Base-by-base conservation (phyloP, 1,284 basidiomycete species). In the Abortiporus biennis region DNA sequence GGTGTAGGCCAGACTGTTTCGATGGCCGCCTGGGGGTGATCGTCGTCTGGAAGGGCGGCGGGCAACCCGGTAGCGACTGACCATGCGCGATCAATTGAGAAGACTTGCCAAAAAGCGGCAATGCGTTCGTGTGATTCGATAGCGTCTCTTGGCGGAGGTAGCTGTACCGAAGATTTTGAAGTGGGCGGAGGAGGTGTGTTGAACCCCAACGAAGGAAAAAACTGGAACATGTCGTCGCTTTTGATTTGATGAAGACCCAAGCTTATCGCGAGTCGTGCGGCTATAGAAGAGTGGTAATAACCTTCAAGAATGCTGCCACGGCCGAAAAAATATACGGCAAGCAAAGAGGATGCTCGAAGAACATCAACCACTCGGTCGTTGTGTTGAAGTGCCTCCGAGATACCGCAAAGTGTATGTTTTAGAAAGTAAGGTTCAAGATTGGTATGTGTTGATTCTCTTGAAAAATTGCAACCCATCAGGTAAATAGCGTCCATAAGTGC, bases 401-500 rank as follows among this genome's bases (percentile, higher is more conserved):
- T 73, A 35, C 71, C 74, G 23, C 67, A 61, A n/a, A 74, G 62
- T 1, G 74, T 64, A 38, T 69, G 66, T 29, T 68, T 63, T 47
- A 78, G 67, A 47, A 78, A 72, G 25, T 63, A 58, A 9, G 65
- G 54, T 51, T 79, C 72, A 31, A 76, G 57, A 13, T 64, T 65
- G 32, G 64, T 57, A 48, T 64, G 65, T 31, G 57, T 52, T 38
- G 66, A 60, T 9, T 63, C 65, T 22, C 65, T 63, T 29, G 73
- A 66, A 54, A 77, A 79, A 49, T 75, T 70, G 54, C 74, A 76
- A 2, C 69, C 76, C 40, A 80, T 63, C 35, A 81, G 71, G 54
- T 72, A 78, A 34, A 80, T 72, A 15, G 77, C 72, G 53, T 78
- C 77, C 52, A 74, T 64, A 25, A 82, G 67, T 1, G 76, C 73